These are phyloP conservation scores for Cladophialophora immunda DNA, from an alignment of 2,329 filamentous ascomycete genomes.

Conservation along the genomic window DNA sequence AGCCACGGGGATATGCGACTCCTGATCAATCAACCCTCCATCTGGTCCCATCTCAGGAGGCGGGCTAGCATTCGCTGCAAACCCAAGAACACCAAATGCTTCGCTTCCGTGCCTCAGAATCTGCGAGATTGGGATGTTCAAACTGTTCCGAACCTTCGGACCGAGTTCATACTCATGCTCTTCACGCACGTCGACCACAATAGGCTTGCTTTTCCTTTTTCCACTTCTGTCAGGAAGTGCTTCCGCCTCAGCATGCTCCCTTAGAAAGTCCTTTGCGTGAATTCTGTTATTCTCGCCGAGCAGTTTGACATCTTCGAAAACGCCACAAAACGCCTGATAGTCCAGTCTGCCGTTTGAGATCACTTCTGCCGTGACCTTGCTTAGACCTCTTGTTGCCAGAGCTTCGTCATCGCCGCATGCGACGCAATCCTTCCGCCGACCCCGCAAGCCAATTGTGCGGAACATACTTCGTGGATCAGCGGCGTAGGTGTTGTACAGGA, in stretches of 20 bases:
- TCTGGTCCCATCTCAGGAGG: not conserved
- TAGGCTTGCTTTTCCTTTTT: slow-evolving; percentile 35
- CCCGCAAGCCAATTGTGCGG: slow-evolving; percentile 76
- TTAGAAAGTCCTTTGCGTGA: slow-evolving; percentile 68
- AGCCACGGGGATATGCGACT: slow-evolving; percentile 21
- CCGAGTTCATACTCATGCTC: slow-evolving; percentile 85
- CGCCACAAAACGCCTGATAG: slow-evolving; percentile 87
- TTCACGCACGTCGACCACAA: slow-evolving; percentile 82
- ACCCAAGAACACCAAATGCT: slow-evolving; percentile 29
- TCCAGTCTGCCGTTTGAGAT: slow-evolving; percentile 74
- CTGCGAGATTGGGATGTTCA: slow-evolving; percentile 64
- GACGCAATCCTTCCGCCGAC: slow-evolving; percentile 74
- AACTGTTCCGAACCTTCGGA: slow-evolving; percentile 71
- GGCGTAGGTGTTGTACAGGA: slow-evolving; percentile 65
- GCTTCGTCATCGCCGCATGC: slow-evolving; percentile 74
- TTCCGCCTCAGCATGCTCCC: slow-evolving; percentile 40
- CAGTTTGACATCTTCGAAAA: slow-evolving; percentile 62
- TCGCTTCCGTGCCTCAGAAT: slow-evolving; percentile 45
- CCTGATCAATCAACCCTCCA: slow-evolving; percentile 15
- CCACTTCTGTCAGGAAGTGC: slow-evolving; percentile 37
- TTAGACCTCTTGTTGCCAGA: slow-evolving; percentile 67
- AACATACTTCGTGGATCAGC: slow-evolving; percentile 62
- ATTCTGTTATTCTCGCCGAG: slow-evolving; percentile 73
- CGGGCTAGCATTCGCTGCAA: not conserved
- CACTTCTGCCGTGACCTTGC: slow-evolving; percentile 69